Evolutionary conservation across 2,329 filamentous ascomycete species (phyloP).

Genomic region (Lasiodiplodia theobromae): DNA sequence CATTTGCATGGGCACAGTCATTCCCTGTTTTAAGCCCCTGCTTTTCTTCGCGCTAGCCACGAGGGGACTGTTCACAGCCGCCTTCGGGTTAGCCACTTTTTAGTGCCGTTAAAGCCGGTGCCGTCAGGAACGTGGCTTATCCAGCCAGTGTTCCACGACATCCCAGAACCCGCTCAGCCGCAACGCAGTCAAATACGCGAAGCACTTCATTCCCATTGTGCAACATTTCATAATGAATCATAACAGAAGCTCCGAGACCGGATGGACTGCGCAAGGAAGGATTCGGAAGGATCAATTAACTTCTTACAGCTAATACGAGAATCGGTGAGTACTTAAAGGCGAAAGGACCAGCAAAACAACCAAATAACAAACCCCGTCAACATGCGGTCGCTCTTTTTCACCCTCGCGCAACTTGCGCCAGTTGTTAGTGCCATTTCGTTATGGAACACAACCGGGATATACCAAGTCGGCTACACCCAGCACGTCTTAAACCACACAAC

Average conservation of each 20-base stretch:
- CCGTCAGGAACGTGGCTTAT: no score
- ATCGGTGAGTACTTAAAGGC: background rate
- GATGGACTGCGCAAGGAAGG: background rate
- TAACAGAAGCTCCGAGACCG: background rate
- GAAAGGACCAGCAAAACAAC: background rate
- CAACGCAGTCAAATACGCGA: no score
- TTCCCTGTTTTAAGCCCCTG: no score
- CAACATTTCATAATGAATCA: no score
- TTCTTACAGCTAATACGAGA: background rate
- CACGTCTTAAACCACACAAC: constrained; percentile 38
- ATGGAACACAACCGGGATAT: constrained; percentile 34
- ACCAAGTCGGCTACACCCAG: constrained; percentile 38
- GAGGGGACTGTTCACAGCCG: no score
- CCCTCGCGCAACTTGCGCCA: background rate
- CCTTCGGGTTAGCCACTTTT: no score
- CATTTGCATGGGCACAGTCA: no score
- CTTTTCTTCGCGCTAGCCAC: no score
- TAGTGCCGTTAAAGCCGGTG: no score
- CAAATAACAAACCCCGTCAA: background rate
- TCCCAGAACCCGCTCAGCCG: no score
- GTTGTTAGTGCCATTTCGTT: constrained; percentile 4
- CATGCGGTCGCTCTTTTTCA: background rate
- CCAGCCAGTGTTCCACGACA: no score
- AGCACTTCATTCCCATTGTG: no score
- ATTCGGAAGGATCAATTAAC: background rate